phyloP scores from a whole-genome alignment of 148 eudicot genomes.

The Vaccinium corymbosum region DNA sequence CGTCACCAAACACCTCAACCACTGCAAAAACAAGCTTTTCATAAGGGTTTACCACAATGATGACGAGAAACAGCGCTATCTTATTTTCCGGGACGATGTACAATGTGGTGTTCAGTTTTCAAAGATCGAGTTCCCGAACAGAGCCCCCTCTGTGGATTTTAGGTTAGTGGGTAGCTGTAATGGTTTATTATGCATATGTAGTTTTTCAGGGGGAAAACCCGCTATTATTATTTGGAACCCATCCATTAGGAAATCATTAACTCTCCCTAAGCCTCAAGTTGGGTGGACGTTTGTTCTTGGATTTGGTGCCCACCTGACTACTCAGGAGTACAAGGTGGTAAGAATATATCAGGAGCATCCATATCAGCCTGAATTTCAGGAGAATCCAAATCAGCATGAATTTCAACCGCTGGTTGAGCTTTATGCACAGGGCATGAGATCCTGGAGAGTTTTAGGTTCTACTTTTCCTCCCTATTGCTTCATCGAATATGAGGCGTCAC shows the following conservation, averaged over 20 bases:
- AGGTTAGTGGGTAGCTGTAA: conserved; percentile 31
- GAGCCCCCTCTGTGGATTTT: conserved; percentile 22
- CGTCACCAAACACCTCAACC: conserved; percentile 1
- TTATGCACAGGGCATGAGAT: conserved; percentile 10
- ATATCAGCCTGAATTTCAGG: neutral
- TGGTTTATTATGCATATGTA: conserved; percentile 32
- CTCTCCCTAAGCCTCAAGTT: neutral
- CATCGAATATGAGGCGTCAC: neutral
- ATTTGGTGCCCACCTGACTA: conserved; percentile 18
- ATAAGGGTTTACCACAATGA: conserved; percentile 13
- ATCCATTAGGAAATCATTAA: conserved; percentile 15
- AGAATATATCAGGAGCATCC: neutral
- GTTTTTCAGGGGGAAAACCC: conserved; percentile 2
- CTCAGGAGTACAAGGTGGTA: conserved; percentile 7
- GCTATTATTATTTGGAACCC: conserved; percentile 29
- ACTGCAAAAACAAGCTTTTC: neutral
- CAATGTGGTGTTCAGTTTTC: neutral
- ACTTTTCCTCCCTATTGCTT: neutral
- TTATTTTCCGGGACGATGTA: conserved; percentile 6
- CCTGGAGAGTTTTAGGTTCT: conserved; percentile 14
- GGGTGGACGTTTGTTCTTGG: conserved; percentile 25
- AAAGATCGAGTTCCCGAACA: conserved; percentile 22
- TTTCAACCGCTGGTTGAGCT: neutral
- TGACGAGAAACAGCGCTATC: conserved; percentile 22
- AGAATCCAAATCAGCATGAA: neutral